Conservation (phyloP, 179 eudicot genomes). For the Heliamphora pulchella region DNA sequence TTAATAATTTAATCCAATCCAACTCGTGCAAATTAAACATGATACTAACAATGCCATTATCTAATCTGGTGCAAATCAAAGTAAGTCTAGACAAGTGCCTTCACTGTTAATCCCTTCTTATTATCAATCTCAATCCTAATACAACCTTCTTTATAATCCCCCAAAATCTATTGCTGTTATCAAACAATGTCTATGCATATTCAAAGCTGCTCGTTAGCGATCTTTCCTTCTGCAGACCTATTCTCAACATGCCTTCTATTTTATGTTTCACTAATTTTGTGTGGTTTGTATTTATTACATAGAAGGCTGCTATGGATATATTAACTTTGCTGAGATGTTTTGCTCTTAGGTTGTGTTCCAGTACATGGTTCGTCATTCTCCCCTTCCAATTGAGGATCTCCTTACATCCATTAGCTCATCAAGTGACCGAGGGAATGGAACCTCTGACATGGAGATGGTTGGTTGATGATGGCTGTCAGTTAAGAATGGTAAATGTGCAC, state of each 20-base stretch:
- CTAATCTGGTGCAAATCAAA: too few species aligned
- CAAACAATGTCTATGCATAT: neutral
- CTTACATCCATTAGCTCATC: conserved; percentile 42
- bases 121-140: too few species aligned
- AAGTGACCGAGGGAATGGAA: conserved; percentile 29
- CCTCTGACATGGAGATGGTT: conserved; percentile 55
- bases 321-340: neutral
- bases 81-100: too few species aligned
- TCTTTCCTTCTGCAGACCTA: neutral
- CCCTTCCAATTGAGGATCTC: conserved; percentile 69
- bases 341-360: conserved; percentile 69
- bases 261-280: neutral
- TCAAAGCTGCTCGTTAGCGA: neutral
- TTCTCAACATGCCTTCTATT: neutral
- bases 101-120: too few species aligned
- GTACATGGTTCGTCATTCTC: conserved; percentile 75
- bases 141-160: too few species aligned
- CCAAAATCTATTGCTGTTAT: too few species aligned
- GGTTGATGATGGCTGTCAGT: conserved; percentile 18
- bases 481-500: neutral
- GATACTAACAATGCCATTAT: too few species aligned
- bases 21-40: too few species aligned
- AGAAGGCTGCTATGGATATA: neutral
- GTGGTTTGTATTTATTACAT: neutral
- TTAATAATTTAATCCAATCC: too few species aligned